Evolutionary conservation across 2,329 filamentous ascomycete species (phyloP).

Genomic region (Emergomyces pasteurianus): DNA sequence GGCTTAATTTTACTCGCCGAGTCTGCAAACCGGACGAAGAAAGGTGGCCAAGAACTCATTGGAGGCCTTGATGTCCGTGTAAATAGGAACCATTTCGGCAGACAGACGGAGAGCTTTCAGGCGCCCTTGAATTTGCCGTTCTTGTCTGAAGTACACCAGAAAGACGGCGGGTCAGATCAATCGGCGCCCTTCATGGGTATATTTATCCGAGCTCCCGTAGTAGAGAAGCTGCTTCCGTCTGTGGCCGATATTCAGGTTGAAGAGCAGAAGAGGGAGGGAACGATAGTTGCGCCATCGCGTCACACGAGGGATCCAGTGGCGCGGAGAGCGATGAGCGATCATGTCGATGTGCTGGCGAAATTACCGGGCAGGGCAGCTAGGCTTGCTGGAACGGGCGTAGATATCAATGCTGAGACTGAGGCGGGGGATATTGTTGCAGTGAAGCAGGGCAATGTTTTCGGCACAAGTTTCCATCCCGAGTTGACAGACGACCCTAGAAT

Average conservation of each 20-base stretch:
- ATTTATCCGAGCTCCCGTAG: constrained; percentile 89
- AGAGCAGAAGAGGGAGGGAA: constrained; percentile 38
- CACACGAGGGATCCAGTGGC: constrained; percentile 33
- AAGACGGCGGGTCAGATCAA: not conserved
- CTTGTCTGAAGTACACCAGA: constrained; percentile 31
- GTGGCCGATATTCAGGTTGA: constrained; percentile 39
- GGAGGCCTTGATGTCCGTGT: constrained; percentile 84
- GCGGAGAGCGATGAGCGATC: constrained; percentile 31
- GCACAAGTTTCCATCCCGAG: constrained; percentile 92
- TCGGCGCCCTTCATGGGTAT: constrained; percentile 57
- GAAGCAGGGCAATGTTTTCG: constrained; percentile 80
- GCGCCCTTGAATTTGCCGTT: constrained; percentile 63
- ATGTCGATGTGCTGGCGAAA: constrained; percentile 48
- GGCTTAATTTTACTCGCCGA: constrained; percentile 85
- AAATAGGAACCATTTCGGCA: constrained; percentile 87
- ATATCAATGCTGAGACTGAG: constrained; percentile 29
- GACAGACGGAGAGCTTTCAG: constrained; percentile 86
- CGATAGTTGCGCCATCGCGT: constrained; percentile 46
- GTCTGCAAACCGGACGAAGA: constrained; percentile 76
- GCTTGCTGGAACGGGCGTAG: constrained; percentile 33
- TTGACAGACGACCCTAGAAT: constrained; percentile 78
- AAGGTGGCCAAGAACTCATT: constrained; percentile 83
- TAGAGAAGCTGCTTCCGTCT: constrained; percentile 62
- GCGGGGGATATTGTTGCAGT: constrained; percentile 74
- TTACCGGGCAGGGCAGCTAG: constrained; percentile 42